These are phyloP conservation scores for Penicillium lagena DNA, from an alignment of 495 filamentous ascomycete species.

Conservation along the genomic window DNA sequence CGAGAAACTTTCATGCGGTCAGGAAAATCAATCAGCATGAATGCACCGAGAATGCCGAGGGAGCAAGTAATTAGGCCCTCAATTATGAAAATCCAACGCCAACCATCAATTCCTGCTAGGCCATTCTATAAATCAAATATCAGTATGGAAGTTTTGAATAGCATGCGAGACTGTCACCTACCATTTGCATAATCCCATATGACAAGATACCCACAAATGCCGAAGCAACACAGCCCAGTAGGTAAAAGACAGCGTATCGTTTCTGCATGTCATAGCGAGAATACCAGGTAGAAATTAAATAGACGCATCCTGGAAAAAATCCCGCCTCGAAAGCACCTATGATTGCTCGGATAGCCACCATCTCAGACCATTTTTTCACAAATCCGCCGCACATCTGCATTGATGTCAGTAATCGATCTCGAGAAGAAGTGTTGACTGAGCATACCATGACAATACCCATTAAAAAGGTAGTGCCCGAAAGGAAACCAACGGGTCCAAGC, in stretches of 20 bases:
- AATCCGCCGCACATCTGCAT: too few species aligned
- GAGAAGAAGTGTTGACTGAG: too few species aligned
- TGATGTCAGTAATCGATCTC: too few species aligned
- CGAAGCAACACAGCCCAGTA: constrained; percentile 48
- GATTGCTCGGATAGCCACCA: too few species aligned
- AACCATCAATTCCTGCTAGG: constrained; percentile 6
- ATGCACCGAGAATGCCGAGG: constrained; percentile 22
- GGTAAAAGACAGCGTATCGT: constrained; percentile 53
- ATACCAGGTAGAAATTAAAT: constrained; percentile 53
- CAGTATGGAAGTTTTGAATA: neutral
- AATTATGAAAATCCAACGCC: constrained; percentile 19
- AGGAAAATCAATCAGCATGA: constrained; percentile 45
- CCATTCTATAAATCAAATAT: constrained; percentile 10
- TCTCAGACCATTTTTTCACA: too few species aligned
- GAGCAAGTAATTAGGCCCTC: constrained; percentile 25
- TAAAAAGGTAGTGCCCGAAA: neutral
- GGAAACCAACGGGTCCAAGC: constrained; percentile 9
- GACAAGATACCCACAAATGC: constrained; percentile 53
- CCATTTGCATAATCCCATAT: constrained; percentile 50
- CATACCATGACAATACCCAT: too few species aligned
- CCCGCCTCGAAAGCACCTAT: neutral
- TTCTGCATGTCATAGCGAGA: constrained; percentile 35
- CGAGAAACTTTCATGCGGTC: constrained; percentile 23
- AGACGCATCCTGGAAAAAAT: constrained; percentile 51
- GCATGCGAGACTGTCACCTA: neutral